Conservation (phyloP, 2,329 filamentous ascomycete genomes). For the Grosmannia huntii region DNA sequence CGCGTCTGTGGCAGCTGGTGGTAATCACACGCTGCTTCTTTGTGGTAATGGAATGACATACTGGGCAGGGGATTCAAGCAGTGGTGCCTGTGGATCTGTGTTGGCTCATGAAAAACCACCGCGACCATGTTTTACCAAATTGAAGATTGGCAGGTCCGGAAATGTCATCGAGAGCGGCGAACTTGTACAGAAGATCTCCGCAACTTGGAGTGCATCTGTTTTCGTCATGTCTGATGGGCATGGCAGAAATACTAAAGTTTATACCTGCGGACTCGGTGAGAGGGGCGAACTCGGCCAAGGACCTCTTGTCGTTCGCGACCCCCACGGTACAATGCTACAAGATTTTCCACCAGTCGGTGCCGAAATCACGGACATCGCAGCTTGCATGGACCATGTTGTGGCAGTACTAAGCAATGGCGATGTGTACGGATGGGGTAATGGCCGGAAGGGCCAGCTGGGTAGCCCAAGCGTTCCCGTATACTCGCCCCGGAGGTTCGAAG, state of each 20-base stretch:
- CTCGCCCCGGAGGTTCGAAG: conserved; percentile 47
- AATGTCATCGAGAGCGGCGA: conserved; percentile 15
- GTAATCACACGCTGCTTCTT: conserved; percentile 75
- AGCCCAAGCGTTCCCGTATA: conserved; percentile 38
- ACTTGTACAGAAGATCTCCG: conserved; percentile 38
- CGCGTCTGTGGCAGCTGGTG: conserved; percentile 45
- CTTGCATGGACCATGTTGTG: conserved; percentile 68
- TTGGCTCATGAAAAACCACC: conserved; percentile 12
- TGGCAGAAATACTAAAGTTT: conserved; percentile 36
- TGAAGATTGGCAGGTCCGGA: conserved; percentile 26
- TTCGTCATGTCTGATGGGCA: conserved; percentile 37
- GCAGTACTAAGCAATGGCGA: conserved; percentile 61
- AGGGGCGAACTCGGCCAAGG: conserved; percentile 65
- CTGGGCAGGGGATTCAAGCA: conserved; percentile 47
- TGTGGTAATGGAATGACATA: conserved; percentile 46
- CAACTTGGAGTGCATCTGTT: conserved; percentile 68
- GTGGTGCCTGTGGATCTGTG: conserved; percentile 40
- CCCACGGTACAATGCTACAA: conserved; percentile 34
- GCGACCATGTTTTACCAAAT: conserved; percentile 18
- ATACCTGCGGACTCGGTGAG: conserved; percentile 49
- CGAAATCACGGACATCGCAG: conserved; percentile 51
- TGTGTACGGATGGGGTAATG: conserved; percentile 80
- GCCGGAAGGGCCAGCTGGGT: conserved; percentile 75
- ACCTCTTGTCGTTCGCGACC: conserved; percentile 33
- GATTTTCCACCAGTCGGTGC: conserved; percentile 51